Conservation (phyloP, 495 filamentous ascomycete genomes). For the Astrothelium macrocarpum region DNA sequence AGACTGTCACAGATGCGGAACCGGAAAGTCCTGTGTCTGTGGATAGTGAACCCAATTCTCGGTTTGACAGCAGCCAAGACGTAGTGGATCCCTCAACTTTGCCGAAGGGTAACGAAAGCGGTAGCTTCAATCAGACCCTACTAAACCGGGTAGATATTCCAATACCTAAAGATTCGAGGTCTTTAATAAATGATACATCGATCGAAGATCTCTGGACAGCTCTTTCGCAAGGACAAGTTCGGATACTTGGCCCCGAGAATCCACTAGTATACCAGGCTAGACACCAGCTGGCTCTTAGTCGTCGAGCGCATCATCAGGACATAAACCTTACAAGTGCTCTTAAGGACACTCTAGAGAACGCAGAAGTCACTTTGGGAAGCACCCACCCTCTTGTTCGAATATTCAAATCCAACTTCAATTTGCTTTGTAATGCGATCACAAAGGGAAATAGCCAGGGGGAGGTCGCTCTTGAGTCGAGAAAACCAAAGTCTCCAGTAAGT, state of each 20-base stretch:
- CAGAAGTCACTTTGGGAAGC: not conserved
- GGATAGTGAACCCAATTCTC: not conserved
- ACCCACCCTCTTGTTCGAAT: constrained; percentile 4
- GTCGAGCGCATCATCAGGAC: not conserved
- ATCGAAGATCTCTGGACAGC: constrained; percentile 8
- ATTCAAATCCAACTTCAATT: not conserved
- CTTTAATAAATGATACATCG: not conserved
- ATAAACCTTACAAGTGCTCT: not conserved
- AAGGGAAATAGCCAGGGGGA: not conserved
- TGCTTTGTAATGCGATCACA: not conserved
- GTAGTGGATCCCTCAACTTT: not conserved
- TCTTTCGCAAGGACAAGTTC: not conserved
- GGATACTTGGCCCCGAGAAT: constrained; percentile 8
- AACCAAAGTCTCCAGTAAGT: not conserved
- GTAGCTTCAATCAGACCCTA: not conserved
- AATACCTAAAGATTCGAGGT: not conserved
- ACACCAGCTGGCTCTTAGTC: constrained; percentile 4
- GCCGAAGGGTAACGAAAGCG: not conserved
- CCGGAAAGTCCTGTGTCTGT: constrained; percentile 5
- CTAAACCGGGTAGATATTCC: not conserved
- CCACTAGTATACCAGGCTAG: constrained; percentile 9
- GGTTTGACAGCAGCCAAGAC: not conserved
- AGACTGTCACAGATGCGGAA: constrained; percentile 16
- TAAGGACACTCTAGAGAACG: not conserved
- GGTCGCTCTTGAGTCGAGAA: not conserved